Percentiles rank a stretch among this genome's conserved stretches.
Conservation (phyloP, 2,329 filamentous ascomycete species). For the Fusarium continuum region DNA sequence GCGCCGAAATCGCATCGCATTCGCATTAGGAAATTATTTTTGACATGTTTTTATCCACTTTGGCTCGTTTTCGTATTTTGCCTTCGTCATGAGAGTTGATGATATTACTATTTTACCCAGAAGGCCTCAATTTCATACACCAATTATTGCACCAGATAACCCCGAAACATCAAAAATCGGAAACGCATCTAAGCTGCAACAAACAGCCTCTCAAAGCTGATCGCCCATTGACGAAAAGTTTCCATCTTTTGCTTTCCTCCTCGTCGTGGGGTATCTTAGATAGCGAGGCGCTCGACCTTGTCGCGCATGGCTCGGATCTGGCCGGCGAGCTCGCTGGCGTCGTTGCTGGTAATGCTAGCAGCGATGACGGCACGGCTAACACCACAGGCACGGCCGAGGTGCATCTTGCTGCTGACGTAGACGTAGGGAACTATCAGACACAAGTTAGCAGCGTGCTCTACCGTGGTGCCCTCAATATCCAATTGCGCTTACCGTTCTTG, state of each 20-base stretch:
- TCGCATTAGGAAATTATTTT: conserved; percentile 18
- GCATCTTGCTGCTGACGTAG: conserved; percentile 80
- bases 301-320: conserved; percentile 92
- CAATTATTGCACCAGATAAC: conserved; percentile 24
- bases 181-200: conserved; percentile 20
- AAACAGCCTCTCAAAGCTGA: not conserved
- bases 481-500: conserved; percentile 61
- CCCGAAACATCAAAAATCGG: conserved; percentile 19
- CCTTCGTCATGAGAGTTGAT: conserved; percentile 32
- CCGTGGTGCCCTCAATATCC: not conserved
- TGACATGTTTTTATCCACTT: conserved; percentile 33
- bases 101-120: conserved; percentile 35
- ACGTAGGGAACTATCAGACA: conserved; percentile 61
- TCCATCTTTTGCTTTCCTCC: conserved; percentile 32
- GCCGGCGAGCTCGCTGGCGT: conserved; percentile 84
- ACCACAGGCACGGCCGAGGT: conserved; percentile 88
- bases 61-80: conserved; percentile 36
- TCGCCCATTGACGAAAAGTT: conserved; percentile 19
- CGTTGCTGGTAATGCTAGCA: conserved; percentile 89
- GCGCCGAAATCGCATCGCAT: conserved; percentile 42
- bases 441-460: conserved; percentile 20
- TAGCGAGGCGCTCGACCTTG: conserved; percentile 95
- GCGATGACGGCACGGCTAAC: conserved; percentile 89
- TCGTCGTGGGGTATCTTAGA: conserved; percentile 63
- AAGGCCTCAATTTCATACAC: conserved; percentile 25